Base-by-base conservation (phyloP, 768 basidiomycete species). In the Naganishia randhawae region DNA sequence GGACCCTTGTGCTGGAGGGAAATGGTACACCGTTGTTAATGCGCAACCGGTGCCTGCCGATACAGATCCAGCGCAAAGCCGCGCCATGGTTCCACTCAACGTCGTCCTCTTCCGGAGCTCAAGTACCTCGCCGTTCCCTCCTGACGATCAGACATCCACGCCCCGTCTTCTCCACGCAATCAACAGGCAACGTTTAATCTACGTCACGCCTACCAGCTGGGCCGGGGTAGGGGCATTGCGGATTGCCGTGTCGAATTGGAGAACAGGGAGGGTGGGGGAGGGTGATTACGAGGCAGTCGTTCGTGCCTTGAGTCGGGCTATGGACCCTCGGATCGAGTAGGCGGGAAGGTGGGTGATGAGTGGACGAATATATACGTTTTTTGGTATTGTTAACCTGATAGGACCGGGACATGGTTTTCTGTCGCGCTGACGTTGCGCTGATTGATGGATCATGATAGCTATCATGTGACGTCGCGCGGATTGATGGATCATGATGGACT, bases 221-320 rank as follows among this genome's bases (percentile, higher is more conserved):
- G 74, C 75, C 25, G 80, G 81, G 1, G 41, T 73, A 25, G 74
- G 76, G 9, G 82, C 81, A 5, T 76, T 81, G 1, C 66, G 83
- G 69, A 63, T 83, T 31, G 82, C 82, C 0, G 82, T 83, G 3
- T 76, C 76, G 37, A 82, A 81, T 53, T 80, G 79, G 79, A 61
- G 51, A 72, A 78, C 79, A 11, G 75, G 48, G 73, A 76, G 76
- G 16, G 75, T 65, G 14, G 71, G 52, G 16, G 68, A 71, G 63
- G 62, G 62, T 17, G 79, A 79, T 51, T 73, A 71, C 39, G 74
- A 76, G 37, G 70, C 73, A 25, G 70, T 79, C 14, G 67, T 53
- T 6, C 35, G 32, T 29, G 68, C 62, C 39, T 50, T 72, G 32
- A 64, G 2, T 3, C 22, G 39, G 2, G 57, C 57, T 35, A 61